Percentiles rank a stretch among this genome's conserved stretches.
Evolutionary conservation across 495 filamentous ascomycete species (phyloP).

Genomic region (Aspergillus cavernicola): DNA sequence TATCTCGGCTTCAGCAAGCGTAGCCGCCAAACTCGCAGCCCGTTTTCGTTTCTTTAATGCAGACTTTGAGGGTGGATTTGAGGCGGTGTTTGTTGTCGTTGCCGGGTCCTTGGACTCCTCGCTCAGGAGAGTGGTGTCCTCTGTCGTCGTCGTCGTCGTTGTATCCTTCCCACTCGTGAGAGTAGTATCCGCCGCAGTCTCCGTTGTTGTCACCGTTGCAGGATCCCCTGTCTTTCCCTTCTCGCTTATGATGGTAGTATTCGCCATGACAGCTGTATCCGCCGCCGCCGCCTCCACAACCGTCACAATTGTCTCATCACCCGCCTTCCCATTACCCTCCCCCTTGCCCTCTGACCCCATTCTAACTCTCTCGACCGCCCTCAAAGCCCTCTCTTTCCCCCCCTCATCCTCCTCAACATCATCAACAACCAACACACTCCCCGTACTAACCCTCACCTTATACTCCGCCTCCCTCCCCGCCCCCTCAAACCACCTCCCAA

Average conservation of each 20-base stretch:
- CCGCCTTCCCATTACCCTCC: not conserved
- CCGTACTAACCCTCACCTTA: constrained; percentile 55
- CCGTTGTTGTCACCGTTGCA: too few species aligned
- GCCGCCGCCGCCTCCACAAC: not conserved
- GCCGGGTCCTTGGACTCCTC: not conserved
- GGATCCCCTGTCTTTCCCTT: too few species aligned
- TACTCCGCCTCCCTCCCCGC: constrained; percentile 45
- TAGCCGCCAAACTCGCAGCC: constrained; percentile 24
- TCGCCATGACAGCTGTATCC: not conserved
- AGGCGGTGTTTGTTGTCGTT: not conserved
- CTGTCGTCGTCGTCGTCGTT: not conserved
- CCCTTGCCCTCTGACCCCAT: not conserved
- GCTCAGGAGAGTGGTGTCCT: not conserved
- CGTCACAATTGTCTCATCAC: not conserved
- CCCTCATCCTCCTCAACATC: constrained; percentile 54
- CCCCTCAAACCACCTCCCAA: constrained; percentile 62
- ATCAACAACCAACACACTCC: constrained; percentile 66
- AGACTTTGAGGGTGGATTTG: constrained; percentile 16
- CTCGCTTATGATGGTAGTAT: not conserved
- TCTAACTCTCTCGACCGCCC: constrained; percentile 23
- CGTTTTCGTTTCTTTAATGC: constrained; percentile 41
- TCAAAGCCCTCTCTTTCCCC: constrained; percentile 15
- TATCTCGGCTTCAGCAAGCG: constrained; percentile 48
- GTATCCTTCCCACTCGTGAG: not conserved
- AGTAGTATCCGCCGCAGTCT: not conserved